Evolutionary conservation across 1,139 yeast species (phyloP).

Genomic region (Torulaspora globosa): DNA sequence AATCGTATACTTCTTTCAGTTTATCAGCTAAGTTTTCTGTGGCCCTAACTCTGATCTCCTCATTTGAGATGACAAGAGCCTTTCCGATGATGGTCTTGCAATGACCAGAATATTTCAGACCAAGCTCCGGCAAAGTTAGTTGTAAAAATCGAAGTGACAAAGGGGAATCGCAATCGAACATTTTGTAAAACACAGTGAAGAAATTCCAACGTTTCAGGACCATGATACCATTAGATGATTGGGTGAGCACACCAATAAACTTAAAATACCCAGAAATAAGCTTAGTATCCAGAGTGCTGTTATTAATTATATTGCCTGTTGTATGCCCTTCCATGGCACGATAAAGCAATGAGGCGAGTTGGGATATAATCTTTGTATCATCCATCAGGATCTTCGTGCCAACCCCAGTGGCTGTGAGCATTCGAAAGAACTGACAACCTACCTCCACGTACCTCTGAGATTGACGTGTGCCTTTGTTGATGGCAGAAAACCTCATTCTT

Average conservation of each 20-base stretch:
- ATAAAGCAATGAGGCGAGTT: constrained; percentile 80
- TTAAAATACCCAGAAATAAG: constrained; percentile 72
- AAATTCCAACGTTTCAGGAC: constrained; percentile 79
- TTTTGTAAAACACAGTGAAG: constrained; percentile 72
- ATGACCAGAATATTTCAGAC: constrained; percentile 61
- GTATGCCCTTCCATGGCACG: constrained; percentile 54
- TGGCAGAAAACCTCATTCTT: constrained; percentile 74
- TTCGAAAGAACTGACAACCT: constrained; percentile 68
- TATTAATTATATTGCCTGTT: constrained; percentile 68
- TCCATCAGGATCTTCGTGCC: constrained; percentile 62
- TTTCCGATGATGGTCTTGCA: constrained; percentile 63
- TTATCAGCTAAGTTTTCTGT: constrained; percentile 49
- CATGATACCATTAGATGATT: constrained; percentile 56
- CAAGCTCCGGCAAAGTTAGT: constrained; percentile 56
- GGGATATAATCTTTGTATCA: constrained; percentile 76
- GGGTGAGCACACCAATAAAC: constrained; percentile 68
- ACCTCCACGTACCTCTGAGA: constrained; percentile 54
- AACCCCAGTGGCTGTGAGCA: constrained; percentile 57
- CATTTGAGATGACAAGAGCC: constrained; percentile 55
- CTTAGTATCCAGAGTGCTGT: constrained; percentile 56
- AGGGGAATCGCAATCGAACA: constrained; percentile 53
- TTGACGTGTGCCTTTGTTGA: constrained; percentile 49
- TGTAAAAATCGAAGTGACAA: constrained; percentile 56
- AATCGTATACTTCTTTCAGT: constrained; percentile 18
- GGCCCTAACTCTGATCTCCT: constrained; percentile 51